These are phyloP conservation scores for Starmerella ratchasimensis DNA, from an alignment of 805 yeast species.

Conservation along the genomic window DNA sequence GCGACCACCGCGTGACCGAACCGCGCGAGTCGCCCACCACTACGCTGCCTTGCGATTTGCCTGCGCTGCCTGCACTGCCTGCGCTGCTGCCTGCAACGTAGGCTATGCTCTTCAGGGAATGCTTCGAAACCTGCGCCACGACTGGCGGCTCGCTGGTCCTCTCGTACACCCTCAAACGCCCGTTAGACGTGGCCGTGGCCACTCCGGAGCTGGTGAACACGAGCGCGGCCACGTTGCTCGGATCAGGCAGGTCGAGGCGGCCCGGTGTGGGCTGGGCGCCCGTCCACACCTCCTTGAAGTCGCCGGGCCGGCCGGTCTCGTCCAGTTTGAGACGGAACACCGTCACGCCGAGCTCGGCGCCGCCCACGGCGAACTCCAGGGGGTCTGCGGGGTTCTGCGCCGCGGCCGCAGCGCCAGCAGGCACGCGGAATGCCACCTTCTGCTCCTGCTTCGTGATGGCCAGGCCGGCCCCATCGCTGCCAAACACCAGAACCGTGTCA, in stretches of 20 bases:
- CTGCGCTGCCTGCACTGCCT: too few relatives aligned
- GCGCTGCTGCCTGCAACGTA: too few relatives aligned
- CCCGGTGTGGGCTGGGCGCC: slow-evolving; percentile 78
- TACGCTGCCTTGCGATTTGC: slow-evolving; percentile 36
- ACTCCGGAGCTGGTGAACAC: slow-evolving; percentile 39
- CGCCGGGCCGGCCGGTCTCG: slow-evolving; percentile 23
- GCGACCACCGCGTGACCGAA: slow-evolving; percentile 35
- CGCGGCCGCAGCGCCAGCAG: slow-evolving; percentile 7
- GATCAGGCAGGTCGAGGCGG: slow-evolving; percentile 64
- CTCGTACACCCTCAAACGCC: slow-evolving; percentile 66
- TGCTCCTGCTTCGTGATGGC: slow-evolving; percentile 11
- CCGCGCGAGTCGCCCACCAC: slow-evolving; percentile 62
- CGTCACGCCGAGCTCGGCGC: slow-evolving; percentile 64
- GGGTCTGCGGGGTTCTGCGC: slow-evolving; percentile 32
- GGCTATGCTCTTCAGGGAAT: too few relatives aligned
- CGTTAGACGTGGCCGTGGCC: slow-evolving; percentile 57
- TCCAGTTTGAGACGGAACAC: slow-evolving; percentile 24
- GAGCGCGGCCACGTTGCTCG: slow-evolving; percentile 60
- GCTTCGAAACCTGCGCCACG: too few relatives aligned
- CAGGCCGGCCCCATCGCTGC: slow-evolving; percentile 24
- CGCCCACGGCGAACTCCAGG: slow-evolving; percentile 66
- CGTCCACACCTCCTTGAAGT: slow-evolving; percentile 34
- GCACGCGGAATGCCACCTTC: slow-evolving; percentile 2
- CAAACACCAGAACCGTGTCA: slow-evolving; percentile 21
- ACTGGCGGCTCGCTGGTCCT: too few relatives aligned